Evolutionary conservation across 192 early-diverging fungal species (phyloP), one percentile per base, ranked within the genome.

Genomic region (Backusella tuberculispora): DNA sequence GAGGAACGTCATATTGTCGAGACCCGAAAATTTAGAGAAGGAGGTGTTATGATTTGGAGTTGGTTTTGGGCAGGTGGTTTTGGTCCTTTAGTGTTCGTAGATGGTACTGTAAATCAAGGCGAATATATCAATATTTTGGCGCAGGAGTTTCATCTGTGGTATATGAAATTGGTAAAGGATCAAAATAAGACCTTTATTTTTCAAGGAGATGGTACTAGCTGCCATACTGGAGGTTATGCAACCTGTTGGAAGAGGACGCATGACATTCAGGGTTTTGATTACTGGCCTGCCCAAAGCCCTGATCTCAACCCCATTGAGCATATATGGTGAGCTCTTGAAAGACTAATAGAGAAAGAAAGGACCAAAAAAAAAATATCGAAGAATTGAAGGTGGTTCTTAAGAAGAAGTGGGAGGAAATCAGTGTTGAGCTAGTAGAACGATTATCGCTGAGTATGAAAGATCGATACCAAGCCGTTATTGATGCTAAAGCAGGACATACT

Each of bases 281-380:
- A 48, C 45, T 76, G 66, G 68, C 75, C 68, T n/a, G n/a, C n/a
- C n/a, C n/a, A n/a, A 15, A 67, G n/a, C n/a, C n/a, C n/a, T n/a
- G n/a, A 76, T 47, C 56, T 70, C 10, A 76, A 76, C 26, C 75
- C 53, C 4, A 76, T 70, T 41, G 75, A 76, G 8, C 67, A 76
- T 42, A 10, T 70, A 17, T 76, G 68, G 68, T n/a, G 47, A 13
- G 3, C 12, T 26, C 17, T 76, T 4, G 47, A 76, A 60, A 29
- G 38, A 1, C 10, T 34, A 21, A 45, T 64, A 4, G 47, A 40
- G 7, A 41, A 13, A 6, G 8, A 34, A 17, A 37, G 37, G 17
- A 3, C 29, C 0, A n/a, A 2, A 40, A 6, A 40, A 41, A 66
- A 3, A 40, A 40, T 1, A 14, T 42, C 5, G 12, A 40, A n/a